Evolutionary conservation across 495 filamentous ascomycete genomes (phyloP).

Genomic region (Hypoxylon crocopeplum): DNA sequence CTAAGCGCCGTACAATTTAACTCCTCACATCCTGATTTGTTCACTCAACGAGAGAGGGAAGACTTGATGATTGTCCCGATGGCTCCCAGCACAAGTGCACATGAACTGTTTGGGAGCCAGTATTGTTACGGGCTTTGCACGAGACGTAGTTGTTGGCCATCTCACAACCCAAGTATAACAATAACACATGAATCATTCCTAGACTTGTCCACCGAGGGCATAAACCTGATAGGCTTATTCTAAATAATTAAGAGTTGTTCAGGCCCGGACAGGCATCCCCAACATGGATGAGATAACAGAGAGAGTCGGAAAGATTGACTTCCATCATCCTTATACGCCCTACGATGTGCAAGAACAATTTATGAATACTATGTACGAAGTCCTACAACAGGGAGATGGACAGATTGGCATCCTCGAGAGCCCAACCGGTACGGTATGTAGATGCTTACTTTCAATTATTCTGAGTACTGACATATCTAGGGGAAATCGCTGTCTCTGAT

Average conservation of each 20-base stretch:
- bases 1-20: too few species aligned
- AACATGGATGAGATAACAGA: slow-evolving; percentile 37
- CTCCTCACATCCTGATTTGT: not conserved
- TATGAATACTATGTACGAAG: slow-evolving; percentile 85
- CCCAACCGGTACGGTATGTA: slow-evolving; percentile 75
- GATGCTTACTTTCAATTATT: not conserved
- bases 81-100: slow-evolving; percentile 1
- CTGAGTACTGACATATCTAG: slow-evolving; percentile 47
- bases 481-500: slow-evolving; percentile 98
- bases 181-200: too few species aligned
- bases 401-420: slow-evolving; percentile 91
- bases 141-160: not conserved
- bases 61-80: slow-evolving; percentile 1
- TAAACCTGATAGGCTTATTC: too few species aligned
- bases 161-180: too few species aligned
- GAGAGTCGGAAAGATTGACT: slow-evolving; percentile 56
- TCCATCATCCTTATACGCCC: slow-evolving; percentile 90
- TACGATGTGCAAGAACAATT: slow-evolving; percentile 91
- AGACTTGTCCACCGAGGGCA: too few species aligned
- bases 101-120: not conserved
- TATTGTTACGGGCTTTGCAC: not conserved
- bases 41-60: not conserved
- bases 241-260: too few species aligned
- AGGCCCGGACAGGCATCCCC: too few species aligned
- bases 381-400: slow-evolving; percentile 77